phyloP scores from a whole-genome alignment of 176 grass and related monocot species.

The Oryza meyeriana region DNA sequence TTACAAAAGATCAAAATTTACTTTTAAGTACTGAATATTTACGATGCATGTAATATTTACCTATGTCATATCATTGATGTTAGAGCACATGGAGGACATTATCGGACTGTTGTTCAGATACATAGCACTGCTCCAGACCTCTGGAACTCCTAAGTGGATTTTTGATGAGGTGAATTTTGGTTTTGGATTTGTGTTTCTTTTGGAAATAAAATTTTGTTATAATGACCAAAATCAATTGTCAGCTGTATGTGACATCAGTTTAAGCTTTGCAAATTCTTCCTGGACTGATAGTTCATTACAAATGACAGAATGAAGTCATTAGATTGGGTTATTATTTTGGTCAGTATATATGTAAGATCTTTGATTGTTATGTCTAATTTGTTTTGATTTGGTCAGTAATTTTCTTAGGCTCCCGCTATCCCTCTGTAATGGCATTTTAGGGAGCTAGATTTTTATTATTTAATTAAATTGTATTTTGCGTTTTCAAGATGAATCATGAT shows the following conservation, averaged over 20 bases:
- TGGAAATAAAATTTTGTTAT: background rate
- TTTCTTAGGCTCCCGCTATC: background rate
- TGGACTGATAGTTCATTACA: background rate
- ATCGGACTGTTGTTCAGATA: slow-evolving; percentile 88
- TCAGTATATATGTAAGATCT: background rate
- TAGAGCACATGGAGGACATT: slow-evolving; percentile 89
- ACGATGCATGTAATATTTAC: background rate
- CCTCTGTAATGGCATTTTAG: background rate
- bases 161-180: slow-evolving; percentile 86
- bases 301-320: background rate
- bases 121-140: slow-evolving; percentile 68
- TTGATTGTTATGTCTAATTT: background rate
- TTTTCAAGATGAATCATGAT: background rate
- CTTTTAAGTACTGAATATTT: slow-evolving; percentile 12
- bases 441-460: background rate
- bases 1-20: no score
- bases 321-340: background rate
- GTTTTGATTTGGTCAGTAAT: background rate
- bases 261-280: background rate
- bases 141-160: slow-evolving; percentile 81
- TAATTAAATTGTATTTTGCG: background rate
- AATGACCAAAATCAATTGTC: background rate
- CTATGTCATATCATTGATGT: slow-evolving; percentile 27
- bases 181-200: background rate
- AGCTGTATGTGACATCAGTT: background rate